Evolutionary conservation across 1,284 basidiomycete species (phyloP).

Genomic region (Ceratobasidium papillatum): DNA sequence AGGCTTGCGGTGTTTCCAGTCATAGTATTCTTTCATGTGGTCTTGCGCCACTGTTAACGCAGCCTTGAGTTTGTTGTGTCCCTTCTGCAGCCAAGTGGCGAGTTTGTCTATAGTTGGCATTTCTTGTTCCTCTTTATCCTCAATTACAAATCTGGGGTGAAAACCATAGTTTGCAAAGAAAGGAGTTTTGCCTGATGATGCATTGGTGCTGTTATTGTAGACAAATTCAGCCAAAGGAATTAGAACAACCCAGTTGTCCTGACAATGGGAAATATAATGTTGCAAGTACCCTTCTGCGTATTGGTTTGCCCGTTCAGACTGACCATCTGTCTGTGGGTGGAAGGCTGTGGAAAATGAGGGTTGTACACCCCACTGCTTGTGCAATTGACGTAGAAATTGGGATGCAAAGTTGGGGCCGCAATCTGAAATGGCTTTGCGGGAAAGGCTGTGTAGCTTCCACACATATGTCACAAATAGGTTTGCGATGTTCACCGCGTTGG

Average conservation of each 20-base stretch:
- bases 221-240: conserved; percentile 46
- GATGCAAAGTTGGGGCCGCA: conserved; percentile 25
- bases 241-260: conserved; percentile 45
- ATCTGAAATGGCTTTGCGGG: conserved; percentile 3
- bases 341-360: conserved; percentile 42
- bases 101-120: too few species aligned
- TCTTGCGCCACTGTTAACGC: conserved; percentile 22
- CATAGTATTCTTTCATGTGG: conserved; percentile 6
- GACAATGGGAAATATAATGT: conserved; percentile 41
- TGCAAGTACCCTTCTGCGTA: conserved; percentile 47
- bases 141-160: conserved; percentile 9
- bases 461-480: conserved; percentile 8
- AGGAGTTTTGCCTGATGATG: too few species aligned
- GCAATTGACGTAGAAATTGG: too few species aligned
- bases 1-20: neutral
- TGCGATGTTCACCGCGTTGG: neutral
- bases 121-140: too few species aligned
- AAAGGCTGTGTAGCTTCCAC: conserved; percentile 19
- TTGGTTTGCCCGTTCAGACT: conserved; percentile 52
- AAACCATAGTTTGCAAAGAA: too few species aligned
- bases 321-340: too few species aligned
- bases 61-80: neutral
- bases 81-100: too few species aligned
- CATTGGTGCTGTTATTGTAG: neutral
- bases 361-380: too few species aligned